Evolutionary conservation across 2,329 filamentous ascomycete species (phyloP).

Genomic region (Pyricularia sp.): DNA sequence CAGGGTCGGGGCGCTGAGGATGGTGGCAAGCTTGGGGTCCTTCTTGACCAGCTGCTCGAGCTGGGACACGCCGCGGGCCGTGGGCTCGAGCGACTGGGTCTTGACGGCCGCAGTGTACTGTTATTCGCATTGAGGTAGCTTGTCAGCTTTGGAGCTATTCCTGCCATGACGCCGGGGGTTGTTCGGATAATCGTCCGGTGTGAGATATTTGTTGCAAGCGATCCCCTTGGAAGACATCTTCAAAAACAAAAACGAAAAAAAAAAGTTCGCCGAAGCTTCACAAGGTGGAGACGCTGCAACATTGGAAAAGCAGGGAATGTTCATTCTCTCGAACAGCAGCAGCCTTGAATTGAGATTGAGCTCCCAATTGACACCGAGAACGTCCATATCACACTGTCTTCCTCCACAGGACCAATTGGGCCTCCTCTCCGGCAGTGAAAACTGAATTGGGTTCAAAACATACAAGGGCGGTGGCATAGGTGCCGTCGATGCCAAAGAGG

Average conservation of each 20-base stretch:
- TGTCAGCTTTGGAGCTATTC: background rate
- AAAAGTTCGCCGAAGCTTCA: background rate
- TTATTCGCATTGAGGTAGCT: background rate
- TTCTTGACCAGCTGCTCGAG: constrained; percentile 63
- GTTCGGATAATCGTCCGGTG: background rate
- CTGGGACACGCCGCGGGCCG: constrained; percentile 62
- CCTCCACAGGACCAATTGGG: background rate
- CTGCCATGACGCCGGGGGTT: background rate
- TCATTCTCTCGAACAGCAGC: background rate
- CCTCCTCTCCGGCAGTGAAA: background rate
- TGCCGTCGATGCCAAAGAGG: constrained; percentile 92
- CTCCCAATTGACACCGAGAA: background rate
- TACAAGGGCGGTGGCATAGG: constrained; percentile 98
- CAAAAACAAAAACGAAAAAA: too few relatives aligned
- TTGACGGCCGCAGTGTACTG: constrained; percentile 96
- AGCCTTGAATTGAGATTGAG: background rate
- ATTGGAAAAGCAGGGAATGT: background rate
- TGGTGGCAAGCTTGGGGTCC: constrained; percentile 65
- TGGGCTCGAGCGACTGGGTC: constrained; percentile 70
- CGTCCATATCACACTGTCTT: background rate
- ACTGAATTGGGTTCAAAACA: constrained; percentile 19
- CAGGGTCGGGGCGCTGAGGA: constrained; percentile 74
- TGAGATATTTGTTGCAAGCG: background rate
- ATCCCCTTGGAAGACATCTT: background rate
- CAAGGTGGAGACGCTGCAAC: background rate